Evolutionary conservation across 129 eudicot genomes (phyloP).

Genomic region (Artemisia argyi): DNA sequence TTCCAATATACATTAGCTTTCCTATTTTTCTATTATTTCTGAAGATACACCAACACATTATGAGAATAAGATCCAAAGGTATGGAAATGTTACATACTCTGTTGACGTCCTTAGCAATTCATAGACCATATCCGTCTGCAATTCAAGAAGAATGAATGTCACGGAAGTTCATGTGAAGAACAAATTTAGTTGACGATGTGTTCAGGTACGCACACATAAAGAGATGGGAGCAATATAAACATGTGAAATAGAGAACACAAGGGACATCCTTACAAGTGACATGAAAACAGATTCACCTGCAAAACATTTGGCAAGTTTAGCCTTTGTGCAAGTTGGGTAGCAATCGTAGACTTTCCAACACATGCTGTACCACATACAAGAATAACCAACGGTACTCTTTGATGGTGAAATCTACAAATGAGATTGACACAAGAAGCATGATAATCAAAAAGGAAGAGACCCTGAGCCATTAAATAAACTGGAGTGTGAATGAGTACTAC

Average conservation of each 20-base stretch:
- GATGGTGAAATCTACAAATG: conserved; percentile 90
- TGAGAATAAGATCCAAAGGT: not conserved
- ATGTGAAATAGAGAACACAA: not conserved
- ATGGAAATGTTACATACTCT: conserved; percentile 59
- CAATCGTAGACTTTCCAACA: conserved; percentile 97
- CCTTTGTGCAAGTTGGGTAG: conserved; percentile 99
- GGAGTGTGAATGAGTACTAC: not conserved
- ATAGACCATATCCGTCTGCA: conserved; percentile 98
- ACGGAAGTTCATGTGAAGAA: conserved; percentile 22
- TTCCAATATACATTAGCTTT: not conserved
- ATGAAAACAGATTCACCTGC: conserved; percentile 55
- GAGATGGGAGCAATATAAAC: not conserved
- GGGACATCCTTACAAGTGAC: conserved; percentile 12
- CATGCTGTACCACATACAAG: conserved; percentile 99
- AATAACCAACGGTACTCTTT: conserved; percentile 92
- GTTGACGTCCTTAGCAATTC: conserved; percentile 95
- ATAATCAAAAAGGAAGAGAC: not conserved
- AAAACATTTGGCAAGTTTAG: conserved; percentile 96
- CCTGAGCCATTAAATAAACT: not conserved
- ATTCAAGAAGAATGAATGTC: conserved; percentile 34
- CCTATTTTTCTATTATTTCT: conserved; percentile 8
- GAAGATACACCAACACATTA: not conserved
- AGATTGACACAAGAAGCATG: conserved; percentile 16
- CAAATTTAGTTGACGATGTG: not conserved
- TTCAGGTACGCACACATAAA: not conserved